Evolutionary conservation across 352 stramenopile genomes (phyloP), one percentile per base, ranked within the genome.

Genomic region (Globisporangium splendens): DNA sequence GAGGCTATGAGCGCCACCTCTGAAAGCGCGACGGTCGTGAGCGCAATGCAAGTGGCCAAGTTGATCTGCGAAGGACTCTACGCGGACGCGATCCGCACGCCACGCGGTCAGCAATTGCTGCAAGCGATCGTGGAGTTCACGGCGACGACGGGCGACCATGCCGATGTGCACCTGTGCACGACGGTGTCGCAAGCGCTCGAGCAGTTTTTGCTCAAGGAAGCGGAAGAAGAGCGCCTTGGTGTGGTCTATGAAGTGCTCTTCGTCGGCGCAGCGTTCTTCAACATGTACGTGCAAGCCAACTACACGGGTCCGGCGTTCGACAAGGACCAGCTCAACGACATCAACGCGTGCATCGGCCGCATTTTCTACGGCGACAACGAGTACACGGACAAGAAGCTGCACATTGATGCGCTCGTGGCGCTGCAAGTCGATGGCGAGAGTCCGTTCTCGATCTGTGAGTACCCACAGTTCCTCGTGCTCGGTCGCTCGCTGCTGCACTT

Each of bases 221-320:
- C 65, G 13, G 58, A 55, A 14, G 66, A 70, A 60, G 59, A 65
- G 21, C 75, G 68, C 22, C 61, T 82, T 21, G 69, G 75, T 8
- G 63, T 66, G 8, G 68, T 57, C 14, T 91, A 91, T 49, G 67
- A 88, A 49, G 60, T 91, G 12, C 48, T 91, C 11, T 86, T 87
- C 51, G 47, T 79, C 14, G 84, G 72, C 13, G 54, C 88, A 0
- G 76, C 81, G 13, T 79, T 89, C 56, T 76, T 93, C 52, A 77
- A 86, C 54, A 74, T 91, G 62, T 93, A 89, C 54, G 81, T 91
- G 42, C 82, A 93, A 47, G 74, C 81, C 18, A 91, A 93, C 56
- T 93, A 93, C 68, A 91, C 84, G 3, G 81, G 84, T 18, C 84
- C 84, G 8, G 81, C 84, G 14, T 78, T 93, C 46, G 79, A 91